These are phyloP conservation scores for Schwanniomyces pseudopolymorphus DNA, from an alignment of 805 yeast genomes.

Conservation along the genomic window DNA sequence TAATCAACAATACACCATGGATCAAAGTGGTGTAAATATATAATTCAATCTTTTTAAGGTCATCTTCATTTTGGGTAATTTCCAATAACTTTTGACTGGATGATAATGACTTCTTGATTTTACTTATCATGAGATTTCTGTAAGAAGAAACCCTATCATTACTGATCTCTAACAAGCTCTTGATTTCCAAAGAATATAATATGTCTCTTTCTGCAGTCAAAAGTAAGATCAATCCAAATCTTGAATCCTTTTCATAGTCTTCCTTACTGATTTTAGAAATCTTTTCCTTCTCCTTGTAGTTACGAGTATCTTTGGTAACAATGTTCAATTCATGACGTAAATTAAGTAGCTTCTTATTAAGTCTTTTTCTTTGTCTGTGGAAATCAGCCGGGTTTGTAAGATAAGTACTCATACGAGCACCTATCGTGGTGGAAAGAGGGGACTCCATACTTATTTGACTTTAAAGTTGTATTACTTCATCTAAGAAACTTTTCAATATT, in stretches of 20 bases:
- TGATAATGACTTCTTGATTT: conserved; percentile 62
- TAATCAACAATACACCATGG: conserved; percentile 51
- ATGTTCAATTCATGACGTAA: conserved; percentile 65
- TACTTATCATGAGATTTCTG: conserved; percentile 49
- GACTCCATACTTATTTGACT: conserved; percentile 26
- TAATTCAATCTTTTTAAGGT: conserved; percentile 25
- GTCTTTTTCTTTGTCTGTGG: conserved; percentile 61
- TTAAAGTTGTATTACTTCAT: no score
- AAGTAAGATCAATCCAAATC: conserved; percentile 59
- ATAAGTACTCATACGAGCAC: conserved; percentile 60
- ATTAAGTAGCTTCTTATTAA: conserved; percentile 59
- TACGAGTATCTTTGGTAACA: conserved; percentile 65
- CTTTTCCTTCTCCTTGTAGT: conserved; percentile 51
- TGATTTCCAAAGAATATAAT: conserved; percentile 65
- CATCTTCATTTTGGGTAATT: conserved; percentile 41
- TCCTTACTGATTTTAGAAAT: conserved; percentile 45
- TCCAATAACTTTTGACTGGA: conserved; percentile 44
- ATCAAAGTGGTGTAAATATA: conserved; percentile 46
- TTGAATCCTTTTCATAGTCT: conserved; percentile 50
- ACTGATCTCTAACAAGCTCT: conserved; percentile 52
- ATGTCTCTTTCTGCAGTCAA: conserved; percentile 76
- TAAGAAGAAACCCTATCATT: conserved; percentile 48
- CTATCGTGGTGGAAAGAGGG: conserved; percentile 48
- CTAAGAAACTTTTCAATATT: conserved; percentile 1
- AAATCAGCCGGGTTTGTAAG: conserved; percentile 69